These are phyloP conservation scores for Fusarium liriodendri DNA, from an alignment of 2,329 filamentous ascomycete species.

Conservation along the genomic window DNA sequence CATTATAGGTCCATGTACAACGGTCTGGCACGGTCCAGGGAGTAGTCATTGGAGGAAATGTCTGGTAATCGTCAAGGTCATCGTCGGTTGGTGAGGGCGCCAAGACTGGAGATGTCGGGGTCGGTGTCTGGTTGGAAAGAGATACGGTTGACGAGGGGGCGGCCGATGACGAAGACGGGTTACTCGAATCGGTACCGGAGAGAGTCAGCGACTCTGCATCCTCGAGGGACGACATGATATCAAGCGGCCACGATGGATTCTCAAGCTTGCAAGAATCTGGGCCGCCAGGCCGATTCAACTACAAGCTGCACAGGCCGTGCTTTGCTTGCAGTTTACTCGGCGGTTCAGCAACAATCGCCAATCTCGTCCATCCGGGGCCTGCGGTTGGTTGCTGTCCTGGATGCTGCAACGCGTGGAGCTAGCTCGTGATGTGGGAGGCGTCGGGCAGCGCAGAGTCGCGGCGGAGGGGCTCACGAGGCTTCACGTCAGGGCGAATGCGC, in stretches of 20 bases:
- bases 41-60: slow-evolving; percentile 52
- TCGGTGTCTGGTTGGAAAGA: slow-evolving; percentile 28
- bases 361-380: slow-evolving; percentile 38
- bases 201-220: slow-evolving; percentile 18
- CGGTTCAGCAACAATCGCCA: slow-evolving; percentile 32
- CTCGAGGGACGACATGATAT: slow-evolving; percentile 32
- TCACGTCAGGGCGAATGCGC: slow-evolving; percentile 23
- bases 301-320: slow-evolving; percentile 31
- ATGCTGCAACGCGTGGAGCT: slow-evolving; percentile 3
- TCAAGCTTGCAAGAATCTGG: slow-evolving; percentile 5
- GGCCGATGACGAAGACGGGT: slow-evolving; percentile 21
- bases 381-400: slow-evolving; percentile 10
- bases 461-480: slow-evolving; percentile 2
- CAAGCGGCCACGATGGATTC: slow-evolving; percentile 11
- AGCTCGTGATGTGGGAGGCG: slow-evolving; percentile 5
- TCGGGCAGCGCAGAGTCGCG: background rate
- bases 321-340: slow-evolving; percentile 38
- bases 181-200: slow-evolving; percentile 18
- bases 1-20: slow-evolving; percentile 55
- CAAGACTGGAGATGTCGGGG: slow-evolving; percentile 19
- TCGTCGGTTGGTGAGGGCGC: slow-evolving; percentile 34
- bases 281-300: slow-evolving; percentile 28
- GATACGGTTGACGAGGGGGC: slow-evolving; percentile 31
- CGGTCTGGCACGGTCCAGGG: slow-evolving; percentile 50
- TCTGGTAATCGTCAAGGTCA: slow-evolving; percentile 32